Base-by-base conservation (phyloP, 192 early-diverging fungal species). In the Coemansia umbellata region DNA sequence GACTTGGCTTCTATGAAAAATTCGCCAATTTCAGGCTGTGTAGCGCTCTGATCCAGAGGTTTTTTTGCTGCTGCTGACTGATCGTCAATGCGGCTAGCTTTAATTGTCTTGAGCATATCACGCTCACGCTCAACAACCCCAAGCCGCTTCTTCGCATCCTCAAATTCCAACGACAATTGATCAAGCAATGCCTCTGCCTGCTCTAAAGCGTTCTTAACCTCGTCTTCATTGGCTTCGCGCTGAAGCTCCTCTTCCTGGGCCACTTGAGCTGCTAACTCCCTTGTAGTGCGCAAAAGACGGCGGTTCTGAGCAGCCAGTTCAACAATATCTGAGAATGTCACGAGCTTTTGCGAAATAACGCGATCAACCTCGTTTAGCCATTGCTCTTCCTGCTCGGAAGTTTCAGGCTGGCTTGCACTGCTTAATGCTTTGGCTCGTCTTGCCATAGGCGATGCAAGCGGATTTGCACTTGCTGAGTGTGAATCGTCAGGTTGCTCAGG, bases 271-370 rank as follows among this genome's bases (percentile, higher is more conserved):
- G 79, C 80, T 33, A 84, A 55, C 32, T 83, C 65, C 8, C 85
- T 82, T 17, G 82, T 80, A 2, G 74, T 76, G 28, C 79, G 80
- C 32, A 82, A 68, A 47, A 87, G 77, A 6, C 79, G 66, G 40
- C 79, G 80, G 70, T 85, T 84, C 56, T 87, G 84, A 17, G 79
- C 67, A 22, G 82, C 78, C 18, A 87, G 58, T 24, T 81, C 76
- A 17, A 63, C 61, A 21, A 84, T 50, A 14, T 84, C 66, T 1
- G 58, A 47, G 55, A 82, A 84, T 1, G 80, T 60, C 14, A 80
- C 76, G 14, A 84, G 63, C 44, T 79, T 75, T 28, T 80, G 70
- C 31, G 78, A 61, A 30, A 84, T 81, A 13, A 82, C 79, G 24
- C 60, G 63, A 39, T 84, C 81, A 11, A 71, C 74, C 11, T 70